Conservation (phyloP, 768 basidiomycete species). For the Phaeolepiota aurea region DNA sequence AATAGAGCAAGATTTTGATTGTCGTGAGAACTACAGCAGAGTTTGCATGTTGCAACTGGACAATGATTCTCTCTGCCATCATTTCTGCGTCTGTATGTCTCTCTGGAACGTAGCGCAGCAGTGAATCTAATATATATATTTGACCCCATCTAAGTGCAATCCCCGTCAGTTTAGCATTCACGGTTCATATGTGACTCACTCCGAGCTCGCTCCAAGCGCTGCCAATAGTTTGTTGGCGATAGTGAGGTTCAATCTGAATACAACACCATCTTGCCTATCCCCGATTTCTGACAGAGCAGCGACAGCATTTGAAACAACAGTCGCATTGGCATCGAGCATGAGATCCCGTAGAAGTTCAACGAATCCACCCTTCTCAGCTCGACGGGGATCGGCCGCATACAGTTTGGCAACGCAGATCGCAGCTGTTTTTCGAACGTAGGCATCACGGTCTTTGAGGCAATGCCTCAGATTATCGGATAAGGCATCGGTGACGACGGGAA, state of each 20-base stretch:
- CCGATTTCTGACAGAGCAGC: slow-evolving; percentile 96
- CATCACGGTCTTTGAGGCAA: slow-evolving; percentile 88
- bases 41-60: slow-evolving; percentile 96
- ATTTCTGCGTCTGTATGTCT: slow-evolving; percentile 81
- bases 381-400: slow-evolving; percentile 79
- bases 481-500: slow-evolving; percentile 78
- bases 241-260: slow-evolving; percentile 80
- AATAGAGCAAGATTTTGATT: slow-evolving; percentile 88
- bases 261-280: slow-evolving; percentile 90
- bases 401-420: slow-evolving; percentile 97
- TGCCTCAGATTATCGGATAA: slow-evolving; percentile 88
- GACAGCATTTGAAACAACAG: slow-evolving; percentile 95
- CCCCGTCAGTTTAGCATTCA: slow-evolving; percentile 9
- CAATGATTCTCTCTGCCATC: slow-evolving; percentile 91
- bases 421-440: slow-evolving; percentile 97
- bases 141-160: slow-evolving; percentile 80
- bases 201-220: slow-evolving; percentile 92
- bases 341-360: slow-evolving; percentile 87
- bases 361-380: slow-evolving; percentile 85
- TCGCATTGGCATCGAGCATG: slow-evolving; percentile 89
- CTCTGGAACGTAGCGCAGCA: slow-evolving; percentile 92
- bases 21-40: slow-evolving; percentile 99
- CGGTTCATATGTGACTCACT: slow-evolving; percentile 48
- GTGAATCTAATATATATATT: slow-evolving; percentile 92
- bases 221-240: slow-evolving; percentile 86